Evolutionary conservation across 169 alveolate genomes (phyloP), one percentile per base, ranked within the genome.

Genomic region (Plasmodium vinckei): DNA sequence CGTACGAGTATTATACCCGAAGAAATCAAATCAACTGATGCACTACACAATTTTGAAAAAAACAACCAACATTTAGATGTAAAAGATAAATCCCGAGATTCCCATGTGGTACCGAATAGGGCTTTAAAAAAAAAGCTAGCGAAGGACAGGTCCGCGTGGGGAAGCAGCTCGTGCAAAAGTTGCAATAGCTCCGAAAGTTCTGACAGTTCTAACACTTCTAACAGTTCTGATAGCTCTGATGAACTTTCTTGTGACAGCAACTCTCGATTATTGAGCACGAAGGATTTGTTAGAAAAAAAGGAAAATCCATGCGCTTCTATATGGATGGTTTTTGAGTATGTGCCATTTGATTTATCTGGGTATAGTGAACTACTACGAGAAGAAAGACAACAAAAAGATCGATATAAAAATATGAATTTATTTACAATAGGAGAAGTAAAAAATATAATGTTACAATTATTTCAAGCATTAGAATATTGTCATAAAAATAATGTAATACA

Each of bases 311-410:
- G 92, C 39, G 13, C 82, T 5, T 89, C 92, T 59, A 94, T 95
- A 15, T 95, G 97, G 97, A 95, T 95, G 97, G 97, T 95, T 1
- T 95, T 95, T 71, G 97, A 95, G 68, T 95, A 95, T 73, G 89
- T 95, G 53, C 97, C 97, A 25, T 94, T 93, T 84, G 97, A 95
- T 73, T 86, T 95, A 46, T 92, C 96, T 27, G 97, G 97, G 9
- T 95, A 95, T 68, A 92, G 94, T 46, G 97, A 95, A 86, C 95
- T 95, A 2, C 91, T 95, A 10, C 53, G 79, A 12, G 95, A 88
- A 27, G 89, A 88, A 33, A 46, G 89, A 13, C 71, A 56, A 65
- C 88, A 93, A 53, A 73, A 87, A 25, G 96, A 93, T 13, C 91
- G 93, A 72, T 67, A 91, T 60, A 77, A 87, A 33, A 82, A 89